These are phyloP conservation scores for Hypsizygus ulmarius DNA, from an alignment of 1,284 basidiomycete species.

Conservation along the genomic window DNA sequence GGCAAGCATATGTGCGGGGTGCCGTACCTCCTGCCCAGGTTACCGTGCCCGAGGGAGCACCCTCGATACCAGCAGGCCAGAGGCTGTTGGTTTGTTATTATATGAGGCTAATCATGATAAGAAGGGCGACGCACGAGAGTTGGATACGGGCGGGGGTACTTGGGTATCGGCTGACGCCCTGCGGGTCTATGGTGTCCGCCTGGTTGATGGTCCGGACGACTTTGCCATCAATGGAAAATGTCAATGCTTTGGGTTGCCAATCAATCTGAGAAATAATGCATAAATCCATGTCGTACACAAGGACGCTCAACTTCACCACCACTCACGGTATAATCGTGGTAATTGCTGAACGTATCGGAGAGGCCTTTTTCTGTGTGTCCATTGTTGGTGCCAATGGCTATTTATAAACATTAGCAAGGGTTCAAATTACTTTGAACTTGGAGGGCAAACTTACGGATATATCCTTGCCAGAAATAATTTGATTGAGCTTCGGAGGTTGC, in stretches of 20 bases:
- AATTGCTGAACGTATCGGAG: slow-evolving; percentile 63
- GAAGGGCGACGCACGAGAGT: slow-evolving; percentile 49
- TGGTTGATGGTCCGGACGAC: slow-evolving; percentile 66
- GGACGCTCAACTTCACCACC: background rate
- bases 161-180: slow-evolving; percentile 61
- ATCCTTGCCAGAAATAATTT: slow-evolving; percentile 78
- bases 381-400: slow-evolving; percentile 39
- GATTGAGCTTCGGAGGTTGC: slow-evolving; percentile 65
- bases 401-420: background rate
- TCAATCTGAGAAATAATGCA: slow-evolving; percentile 51
- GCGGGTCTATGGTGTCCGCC: slow-evolving; percentile 48
- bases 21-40: slow-evolving; percentile 64
- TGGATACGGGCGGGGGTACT: slow-evolving; percentile 77
- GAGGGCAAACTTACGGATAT: slow-evolving; percentile 55
- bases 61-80: slow-evolving; percentile 74
- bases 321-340: slow-evolving; percentile 74
- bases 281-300: background rate
- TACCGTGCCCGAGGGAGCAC: slow-evolving; percentile 63
- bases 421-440: background rate
- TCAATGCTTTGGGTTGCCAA: slow-evolving; percentile 70
- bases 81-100: slow-evolving; percentile 38
- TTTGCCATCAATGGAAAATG: slow-evolving; percentile 69
- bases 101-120: background rate
- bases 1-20: background rate
- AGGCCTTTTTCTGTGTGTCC: slow-evolving; percentile 47